Evolutionary conservation across 2,329 filamentous ascomycete species (phyloP), one percentile per base, ranked within the genome.

Genomic region (Apiospora aurea): DNA sequence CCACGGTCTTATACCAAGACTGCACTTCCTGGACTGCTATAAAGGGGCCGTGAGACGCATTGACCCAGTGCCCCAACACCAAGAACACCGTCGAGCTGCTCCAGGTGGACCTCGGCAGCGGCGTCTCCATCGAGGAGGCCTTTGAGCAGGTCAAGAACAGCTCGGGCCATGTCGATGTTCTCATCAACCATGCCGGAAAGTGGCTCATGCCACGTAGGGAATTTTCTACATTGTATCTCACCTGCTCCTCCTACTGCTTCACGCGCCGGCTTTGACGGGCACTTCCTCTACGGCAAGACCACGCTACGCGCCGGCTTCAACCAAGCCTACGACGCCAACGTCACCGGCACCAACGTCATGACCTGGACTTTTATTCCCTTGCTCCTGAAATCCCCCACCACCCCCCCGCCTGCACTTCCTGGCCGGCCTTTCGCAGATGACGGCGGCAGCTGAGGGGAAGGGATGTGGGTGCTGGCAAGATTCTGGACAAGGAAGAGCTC

Each of bases 111-210:
- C 79, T 91, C n/a, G 79, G 82, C 51, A 82, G 83, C 29, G 89
- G 91, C 76, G 78, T 81, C 0, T 88, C 86, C 0, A 89, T 91
- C 72, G 73, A 83, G 2, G 2, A 53, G 49, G 49, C 49, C n/a
- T 26, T 14, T 8, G 49, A 26, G 21, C 8, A 26, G 11, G 21
- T 91, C 21, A 68, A 81, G 29, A 73, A 76, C n/a, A 81, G 80
- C 18, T 82, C 82, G 72, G 86, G 85, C 14, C 82, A 78, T 13
- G 51, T 91, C 2, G 88, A 91, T 67, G 78, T 82, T 1, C 82
- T 91, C 0, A 78, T 91, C 72, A 90, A 91, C 79, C 91, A 91
- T 70, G 89, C 86, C 3, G 49, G 49, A 29, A 29, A 14, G n/a
- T 53, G 26, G 3, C 26, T 29, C 26, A 29, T 29, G 26, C 26